Evolutionary conservation across 768 basidiomycete genomes (phyloP), one percentile per base, ranked within the genome.

Genomic region (Lactarius trivialis): DNA sequence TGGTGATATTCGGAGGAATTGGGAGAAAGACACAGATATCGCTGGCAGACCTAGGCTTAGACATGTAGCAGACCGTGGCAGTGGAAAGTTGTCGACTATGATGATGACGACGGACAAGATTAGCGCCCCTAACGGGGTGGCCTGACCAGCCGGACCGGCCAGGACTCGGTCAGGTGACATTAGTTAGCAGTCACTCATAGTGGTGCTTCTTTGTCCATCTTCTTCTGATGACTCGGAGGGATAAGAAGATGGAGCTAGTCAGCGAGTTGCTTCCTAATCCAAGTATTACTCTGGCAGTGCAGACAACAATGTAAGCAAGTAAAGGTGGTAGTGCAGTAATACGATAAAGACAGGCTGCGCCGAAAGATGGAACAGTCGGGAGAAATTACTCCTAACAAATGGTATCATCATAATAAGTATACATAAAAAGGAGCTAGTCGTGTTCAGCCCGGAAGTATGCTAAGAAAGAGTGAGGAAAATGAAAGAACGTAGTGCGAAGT

Each of bases 361-460:
- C 39, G 37, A 63, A 62, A 33, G 50, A 54, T 39, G 34, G 21
- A 58, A 62, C 61, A 62, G 51, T 57, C 39, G 43, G 53, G 37
- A 55, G 32, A 26, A 52, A 33, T 19, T 5, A 17, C 30, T 37
- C 45, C 53, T 34, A 55, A 55, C 6, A 59, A 30, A 50, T 45
- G 62, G 54, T 64, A 64, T 64, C 62, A 45, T 39, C 48, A 50
- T 48, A 52, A 64, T 64, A 59, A 60, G 63, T 64, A 51, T 60
- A 64, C 63, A 64, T 30, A 54, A n/a, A 24, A 58, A 53, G 55
- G 51, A 41, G 54, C 54, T 58, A 55, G 56, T 11, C 37, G 19
- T 56, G 56, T 17, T 56, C 53, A 41, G 28, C 45, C 45, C 21
- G 8, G 19, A 3, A 41, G 33, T 49, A 48, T 26, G 41, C 30